These are phyloP conservation scores for Gnetum montanum DNA, from an alignment of 75 land plant species.

Conservation along the genomic window DNA sequence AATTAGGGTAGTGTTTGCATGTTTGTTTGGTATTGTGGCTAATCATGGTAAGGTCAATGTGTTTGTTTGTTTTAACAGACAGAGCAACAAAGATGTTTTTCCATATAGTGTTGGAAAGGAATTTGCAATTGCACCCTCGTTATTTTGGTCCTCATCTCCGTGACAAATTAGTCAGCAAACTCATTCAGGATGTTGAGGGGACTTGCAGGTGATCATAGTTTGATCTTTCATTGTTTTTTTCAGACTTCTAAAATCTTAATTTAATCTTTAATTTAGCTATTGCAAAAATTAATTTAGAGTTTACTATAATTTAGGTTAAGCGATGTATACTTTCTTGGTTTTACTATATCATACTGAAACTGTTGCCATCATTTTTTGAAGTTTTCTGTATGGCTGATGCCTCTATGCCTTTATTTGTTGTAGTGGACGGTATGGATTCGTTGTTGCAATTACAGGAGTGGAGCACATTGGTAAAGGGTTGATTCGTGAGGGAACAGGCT, in stretches of 20 bases:
- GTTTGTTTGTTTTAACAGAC: too few species aligned
- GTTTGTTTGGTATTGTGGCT: too few species aligned
- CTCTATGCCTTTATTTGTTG: slow-evolving; percentile 2
- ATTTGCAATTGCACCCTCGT: slow-evolving; percentile 98
- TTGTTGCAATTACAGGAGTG: slow-evolving; percentile 89
- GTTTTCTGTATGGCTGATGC: too few species aligned
- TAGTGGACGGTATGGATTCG: slow-evolving; percentile 97
- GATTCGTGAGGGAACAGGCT: slow-evolving; percentile 97
- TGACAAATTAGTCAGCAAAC: slow-evolving; percentile 82
- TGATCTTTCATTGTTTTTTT: not conserved
- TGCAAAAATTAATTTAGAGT: too few species aligned
- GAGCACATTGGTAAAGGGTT: slow-evolving; percentile 88
- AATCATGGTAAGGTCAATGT: too few species aligned
- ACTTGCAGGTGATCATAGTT: slow-evolving; percentile 78
- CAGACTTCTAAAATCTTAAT: too few species aligned
- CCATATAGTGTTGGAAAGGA: slow-evolving; percentile 86
- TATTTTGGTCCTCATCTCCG: slow-evolving; percentile 89
- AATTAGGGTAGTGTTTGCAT: too few species aligned
- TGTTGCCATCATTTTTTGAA: too few species aligned
- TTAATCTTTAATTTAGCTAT: too few species aligned
- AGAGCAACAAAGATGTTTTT: slow-evolving; percentile 96
- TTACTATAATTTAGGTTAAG: too few species aligned
- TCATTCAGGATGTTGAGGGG: slow-evolving; percentile 97
- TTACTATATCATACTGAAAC: too few species aligned
- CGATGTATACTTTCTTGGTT: too few species aligned